Evolutionary conservation across 1,139 yeast species (phyloP).

Genomic region (Pichiaceae sp.): DNA sequence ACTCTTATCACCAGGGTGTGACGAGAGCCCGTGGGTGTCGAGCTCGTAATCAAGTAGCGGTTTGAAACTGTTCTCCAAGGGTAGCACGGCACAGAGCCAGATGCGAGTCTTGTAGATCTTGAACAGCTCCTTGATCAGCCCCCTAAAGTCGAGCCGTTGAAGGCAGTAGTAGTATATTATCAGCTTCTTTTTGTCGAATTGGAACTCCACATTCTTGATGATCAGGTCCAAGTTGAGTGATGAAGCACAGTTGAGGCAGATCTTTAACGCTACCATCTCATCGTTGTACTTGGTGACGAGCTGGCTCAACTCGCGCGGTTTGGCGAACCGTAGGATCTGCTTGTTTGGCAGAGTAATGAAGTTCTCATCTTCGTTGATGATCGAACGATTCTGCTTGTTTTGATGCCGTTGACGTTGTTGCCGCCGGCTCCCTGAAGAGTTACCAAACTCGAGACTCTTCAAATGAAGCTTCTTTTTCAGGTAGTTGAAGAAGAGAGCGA

Average conservation of each 20-base stretch:
- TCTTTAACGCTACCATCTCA: conserved; percentile 65
- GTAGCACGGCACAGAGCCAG: conserved; percentile 88
- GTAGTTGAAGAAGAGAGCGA: conserved; percentile 76
- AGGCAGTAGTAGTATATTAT: conserved; percentile 83
- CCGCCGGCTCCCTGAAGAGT: conserved; percentile 17
- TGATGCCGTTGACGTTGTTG: conserved; percentile 5
- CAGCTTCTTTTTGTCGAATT: conserved; percentile 87
- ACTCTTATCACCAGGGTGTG: conserved; percentile 7
- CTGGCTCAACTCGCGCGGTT: conserved; percentile 53
- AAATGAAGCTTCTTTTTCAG: conserved; percentile 70
- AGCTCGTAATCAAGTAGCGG: conserved; percentile 23
- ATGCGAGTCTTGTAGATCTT: conserved; percentile 92
- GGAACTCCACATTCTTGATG: conserved; percentile 72
- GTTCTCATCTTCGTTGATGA: conserved; percentile 27
- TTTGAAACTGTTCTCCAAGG: conserved; percentile 23
- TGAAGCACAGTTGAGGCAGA: conserved; percentile 47
- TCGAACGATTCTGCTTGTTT: conserved; percentile 13
- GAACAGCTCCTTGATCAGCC: conserved; percentile 83
- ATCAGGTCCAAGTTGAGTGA: conserved; percentile 23
- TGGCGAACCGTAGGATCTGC: conserved; percentile 68
- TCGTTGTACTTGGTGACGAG: conserved; percentile 56
- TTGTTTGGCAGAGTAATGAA: conserved; percentile 36
- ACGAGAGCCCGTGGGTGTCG: conserved; percentile 15
- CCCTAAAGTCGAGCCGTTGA: conserved; percentile 85
- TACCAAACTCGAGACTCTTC: conserved; percentile 59